A percentile compares a stretch with the other conserved stretches of the same genome.
These are phyloP conservation scores for Amesomyces nigricolor DNA, from an alignment of 2,329 filamentous ascomycete genomes.

Conservation along the genomic window DNA sequence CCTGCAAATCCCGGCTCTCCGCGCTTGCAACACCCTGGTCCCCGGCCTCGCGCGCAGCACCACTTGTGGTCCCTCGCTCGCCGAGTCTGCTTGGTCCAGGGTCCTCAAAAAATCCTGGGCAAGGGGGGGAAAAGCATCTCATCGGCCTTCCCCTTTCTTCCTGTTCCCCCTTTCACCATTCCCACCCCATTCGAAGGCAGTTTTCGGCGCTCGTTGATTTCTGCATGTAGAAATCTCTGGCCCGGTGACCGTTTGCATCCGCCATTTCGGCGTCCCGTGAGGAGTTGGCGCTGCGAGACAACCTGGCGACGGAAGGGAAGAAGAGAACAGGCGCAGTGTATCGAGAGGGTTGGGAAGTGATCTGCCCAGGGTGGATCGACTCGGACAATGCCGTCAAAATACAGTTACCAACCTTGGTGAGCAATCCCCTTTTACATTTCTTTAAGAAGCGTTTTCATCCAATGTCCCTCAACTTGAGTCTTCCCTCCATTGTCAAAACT, in stretches of 20 bases:
- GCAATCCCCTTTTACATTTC: slow-evolving; percentile 5
- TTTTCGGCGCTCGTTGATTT: slow-evolving; percentile 16
- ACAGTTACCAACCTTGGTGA: slow-evolving; percentile 26
- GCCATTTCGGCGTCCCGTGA: slow-evolving; percentile 25
- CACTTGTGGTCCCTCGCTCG: slow-evolving; percentile 5
- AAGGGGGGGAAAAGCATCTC: slow-evolving; percentile 7
- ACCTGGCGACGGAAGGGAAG: slow-evolving; percentile 2
- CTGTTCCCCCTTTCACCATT: background rate
- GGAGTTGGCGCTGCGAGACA: slow-evolving; percentile 21
- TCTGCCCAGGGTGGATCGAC: slow-evolving; percentile 10
- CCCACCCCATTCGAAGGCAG: slow-evolving; percentile 10
- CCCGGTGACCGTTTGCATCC: slow-evolving; percentile 19
- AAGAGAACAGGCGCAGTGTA: background rate
- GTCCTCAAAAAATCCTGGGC: slow-evolving; percentile 11
- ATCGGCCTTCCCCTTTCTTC: background rate
- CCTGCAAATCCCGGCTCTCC: slow-evolving; percentile 14
- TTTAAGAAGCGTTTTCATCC: background rate
- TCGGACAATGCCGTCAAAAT: slow-evolving; percentile 26
- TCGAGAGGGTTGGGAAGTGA: slow-evolving; percentile 10
- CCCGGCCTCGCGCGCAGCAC: slow-evolving; percentile 15
- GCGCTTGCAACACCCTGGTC: slow-evolving; percentile 17
- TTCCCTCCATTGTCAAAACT: background rate
- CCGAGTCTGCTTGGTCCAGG: slow-evolving; percentile 3
- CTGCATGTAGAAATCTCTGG: slow-evolving; percentile 24
- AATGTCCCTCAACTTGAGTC: background rate